Percentiles rank a stretch among this genome's conserved stretches.
phyloP scores from a whole-genome alignment of 2,329 filamentous ascomycete species.

The Neonectria hederae region DNA sequence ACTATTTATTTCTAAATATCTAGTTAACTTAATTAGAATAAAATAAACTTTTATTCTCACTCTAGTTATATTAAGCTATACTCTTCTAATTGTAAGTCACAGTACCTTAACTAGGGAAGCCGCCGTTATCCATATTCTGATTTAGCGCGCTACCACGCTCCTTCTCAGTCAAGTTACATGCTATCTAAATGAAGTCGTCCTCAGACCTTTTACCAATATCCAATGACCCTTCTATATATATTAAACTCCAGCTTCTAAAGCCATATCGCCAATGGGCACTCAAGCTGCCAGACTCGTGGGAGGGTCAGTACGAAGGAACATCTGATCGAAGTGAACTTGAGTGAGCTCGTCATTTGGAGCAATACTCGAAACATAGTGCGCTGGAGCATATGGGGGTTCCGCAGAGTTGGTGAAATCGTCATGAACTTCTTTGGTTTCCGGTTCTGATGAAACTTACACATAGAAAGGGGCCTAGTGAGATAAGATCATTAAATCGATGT shows the following conservation, averaged over 20 bases:
- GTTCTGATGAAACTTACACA: slow-evolving; percentile 17
- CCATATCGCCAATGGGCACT: slow-evolving; percentile 13
- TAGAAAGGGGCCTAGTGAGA: slow-evolving; percentile 19
- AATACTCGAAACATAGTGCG: slow-evolving; percentile 18
- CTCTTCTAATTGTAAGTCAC: too few species aligned
- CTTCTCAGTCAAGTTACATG: slow-evolving; percentile 18
- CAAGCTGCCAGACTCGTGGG: slow-evolving; percentile 16
- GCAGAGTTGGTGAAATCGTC: slow-evolving; percentile 19
- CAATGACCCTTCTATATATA: slow-evolving; percentile 20
- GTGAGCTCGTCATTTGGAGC: slow-evolving; percentile 13
- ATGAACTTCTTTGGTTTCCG: slow-evolving; percentile 12
- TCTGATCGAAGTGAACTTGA: slow-evolving; percentile 21
- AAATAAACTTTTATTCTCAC: too few species aligned
- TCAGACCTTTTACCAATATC: slow-evolving; percentile 26
- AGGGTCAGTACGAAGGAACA: slow-evolving; percentile 16
- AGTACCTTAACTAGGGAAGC: slow-evolving; percentile 24
- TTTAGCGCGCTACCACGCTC: slow-evolving; percentile 25
- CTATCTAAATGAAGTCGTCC: slow-evolving; percentile 23
- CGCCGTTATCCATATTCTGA: slow-evolving; percentile 29
- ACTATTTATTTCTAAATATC: too few species aligned
- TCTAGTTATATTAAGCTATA: too few species aligned
- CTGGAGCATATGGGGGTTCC: slow-evolving; percentile 27
- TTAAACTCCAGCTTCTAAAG: slow-evolving; percentile 17
- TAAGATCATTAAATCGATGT: slow-evolving; percentile 8
- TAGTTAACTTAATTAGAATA: too few species aligned